phyloP scores from a whole-genome alignment of 2,329 filamentous ascomycete species.

The Pestalotiopsis sp. region DNA sequence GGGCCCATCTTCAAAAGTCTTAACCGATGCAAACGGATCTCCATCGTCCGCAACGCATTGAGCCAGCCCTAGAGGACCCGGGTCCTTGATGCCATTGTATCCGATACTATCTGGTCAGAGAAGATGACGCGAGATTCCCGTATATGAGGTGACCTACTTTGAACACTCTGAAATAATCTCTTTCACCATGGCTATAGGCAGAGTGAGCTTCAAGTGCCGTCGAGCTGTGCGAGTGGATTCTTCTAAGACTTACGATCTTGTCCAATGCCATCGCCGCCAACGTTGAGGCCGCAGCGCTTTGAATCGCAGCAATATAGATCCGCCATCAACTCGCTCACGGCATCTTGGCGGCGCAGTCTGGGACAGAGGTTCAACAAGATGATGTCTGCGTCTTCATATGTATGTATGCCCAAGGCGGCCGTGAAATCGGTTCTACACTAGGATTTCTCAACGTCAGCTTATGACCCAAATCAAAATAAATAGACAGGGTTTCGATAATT shows the following conservation, averaged over 20 bases:
- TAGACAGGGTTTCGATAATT: not conserved
- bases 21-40: too few relatives aligned
- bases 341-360: not conserved
- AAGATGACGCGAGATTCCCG: not conserved
- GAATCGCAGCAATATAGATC: conserved; percentile 56
- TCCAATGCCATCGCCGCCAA: conserved; percentile 30
- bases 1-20: not conserved
- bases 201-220: not conserved
- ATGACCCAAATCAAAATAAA: not conserved
- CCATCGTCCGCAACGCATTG: not conserved
- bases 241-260: conserved; percentile 47
- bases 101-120: conserved; percentile 26
- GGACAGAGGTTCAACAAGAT: not conserved
- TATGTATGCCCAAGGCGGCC: not conserved
- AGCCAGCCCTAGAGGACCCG: conserved; percentile 19
- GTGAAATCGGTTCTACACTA: conserved; percentile 7
- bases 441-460: not conserved
- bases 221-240: not conserved
- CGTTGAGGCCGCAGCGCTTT: conserved; percentile 48
- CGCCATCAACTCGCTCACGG: conserved; percentile 32
- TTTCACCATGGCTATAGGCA: conserved; percentile 50
- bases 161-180: conserved; percentile 53
- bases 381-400: not conserved
- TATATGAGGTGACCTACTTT: conserved; percentile 39
- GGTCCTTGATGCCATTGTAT: conserved; percentile 28